Evolutionary conservation across 2,329 filamentous ascomycete genomes (phyloP).

Genomic region (Pseudocercospora eumusae): DNA sequence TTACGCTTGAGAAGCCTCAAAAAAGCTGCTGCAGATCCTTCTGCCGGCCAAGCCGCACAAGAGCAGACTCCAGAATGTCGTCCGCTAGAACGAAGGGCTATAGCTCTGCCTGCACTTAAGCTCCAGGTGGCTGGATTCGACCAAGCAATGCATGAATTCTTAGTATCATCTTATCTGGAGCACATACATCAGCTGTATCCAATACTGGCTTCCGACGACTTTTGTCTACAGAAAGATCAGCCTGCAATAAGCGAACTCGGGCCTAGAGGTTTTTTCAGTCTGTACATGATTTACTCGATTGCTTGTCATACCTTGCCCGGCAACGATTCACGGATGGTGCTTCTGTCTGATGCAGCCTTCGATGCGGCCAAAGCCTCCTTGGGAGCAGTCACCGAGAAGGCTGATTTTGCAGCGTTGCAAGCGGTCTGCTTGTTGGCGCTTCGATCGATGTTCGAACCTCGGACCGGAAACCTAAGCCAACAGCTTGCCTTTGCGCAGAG

Average conservation of each 20-base stretch:
- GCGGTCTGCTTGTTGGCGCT: neutral
- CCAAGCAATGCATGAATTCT: neutral
- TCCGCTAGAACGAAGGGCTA: neutral
- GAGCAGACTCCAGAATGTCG: neutral
- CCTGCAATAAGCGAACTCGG: neutral
- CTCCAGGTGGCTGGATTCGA: neutral
- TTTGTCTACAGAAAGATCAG: neutral
- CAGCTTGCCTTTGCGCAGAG: conserved; percentile 1
- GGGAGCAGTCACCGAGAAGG: neutral
- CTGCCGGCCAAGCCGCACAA: neutral
- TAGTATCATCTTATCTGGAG: neutral
- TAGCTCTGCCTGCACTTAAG: neutral
- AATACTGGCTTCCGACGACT: neutral
- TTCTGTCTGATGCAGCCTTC: conserved; percentile 1
- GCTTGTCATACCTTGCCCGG: conserved; percentile 8
- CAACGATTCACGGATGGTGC: neutral
- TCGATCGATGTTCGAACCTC: neutral
- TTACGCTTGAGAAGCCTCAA: neutral
- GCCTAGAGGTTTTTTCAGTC: neutral
- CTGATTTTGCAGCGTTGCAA: neutral
- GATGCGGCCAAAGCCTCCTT: neutral
- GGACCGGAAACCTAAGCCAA: conserved; percentile 2
- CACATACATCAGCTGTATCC: neutral
- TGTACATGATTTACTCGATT: conserved; percentile 10
- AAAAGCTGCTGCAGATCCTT: neutral